Conservation (phyloP, 768 basidiomycete genomes). For the Tricholoma terreum region DNA sequence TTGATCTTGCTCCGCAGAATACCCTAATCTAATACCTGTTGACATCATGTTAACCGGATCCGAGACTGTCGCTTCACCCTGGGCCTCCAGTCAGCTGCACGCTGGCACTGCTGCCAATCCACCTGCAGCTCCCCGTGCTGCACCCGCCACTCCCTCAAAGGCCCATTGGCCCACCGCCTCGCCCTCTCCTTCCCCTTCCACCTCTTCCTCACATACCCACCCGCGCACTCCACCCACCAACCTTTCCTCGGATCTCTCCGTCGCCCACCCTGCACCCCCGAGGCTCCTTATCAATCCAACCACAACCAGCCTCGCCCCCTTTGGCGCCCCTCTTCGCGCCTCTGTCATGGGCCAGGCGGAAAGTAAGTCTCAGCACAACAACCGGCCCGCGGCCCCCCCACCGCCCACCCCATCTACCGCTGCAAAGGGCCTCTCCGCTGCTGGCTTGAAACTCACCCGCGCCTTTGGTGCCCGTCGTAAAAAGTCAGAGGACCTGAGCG, state of each 20-base stretch:
- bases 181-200: conserved; percentile 44
- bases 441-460: conserved; percentile 54
- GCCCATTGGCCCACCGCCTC: conserved; percentile 38
- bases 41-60: conserved; percentile 20
- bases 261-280: conserved; percentile 25
- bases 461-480: conserved; percentile 56
- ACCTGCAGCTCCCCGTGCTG: conserved; percentile 9
- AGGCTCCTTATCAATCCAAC: conserved; percentile 3
- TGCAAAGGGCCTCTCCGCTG: conserved; percentile 33
- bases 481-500: conserved; percentile 47
- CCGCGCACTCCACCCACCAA: conserved; percentile 29
- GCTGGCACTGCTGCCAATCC: conserved; percentile 2
- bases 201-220: conserved; percentile 35
- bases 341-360: conserved; percentile 38
- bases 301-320: conserved; percentile 21
- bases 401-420: conserved; percentile 21
- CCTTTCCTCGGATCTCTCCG: conserved; percentile 29
- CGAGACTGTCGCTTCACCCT: conserved; percentile 13
- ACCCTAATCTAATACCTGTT: conserved; percentile 20
- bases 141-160: conserved; percentile 30
- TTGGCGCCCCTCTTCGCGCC: conserved; percentile 15
- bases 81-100: conserved; percentile 7
- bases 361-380: conserved; percentile 22
- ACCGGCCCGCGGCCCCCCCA: conserved; percentile 14
- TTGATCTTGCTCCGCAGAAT: conserved; percentile 18